These are phyloP conservation scores for Aspergillus sp. DNA, from an alignment of 2,329 filamentous ascomycete species.

Conservation along the genomic window DNA sequence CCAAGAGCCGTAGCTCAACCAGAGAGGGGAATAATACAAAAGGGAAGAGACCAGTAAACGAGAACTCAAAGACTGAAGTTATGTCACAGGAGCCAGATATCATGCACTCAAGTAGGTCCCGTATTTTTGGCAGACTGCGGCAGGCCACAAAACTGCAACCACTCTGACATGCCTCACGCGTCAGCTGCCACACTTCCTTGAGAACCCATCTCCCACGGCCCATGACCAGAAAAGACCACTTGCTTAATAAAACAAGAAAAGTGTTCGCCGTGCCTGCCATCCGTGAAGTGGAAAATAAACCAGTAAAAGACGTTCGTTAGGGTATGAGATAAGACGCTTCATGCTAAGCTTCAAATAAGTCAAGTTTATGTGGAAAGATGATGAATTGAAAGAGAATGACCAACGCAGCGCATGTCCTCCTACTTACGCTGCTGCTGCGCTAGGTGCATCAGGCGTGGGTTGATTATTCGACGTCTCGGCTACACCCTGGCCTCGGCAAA, in stretches of 20 bases:
- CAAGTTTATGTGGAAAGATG: constrained; percentile 13
- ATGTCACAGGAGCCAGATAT: constrained; percentile 12
- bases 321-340: constrained; percentile 32
- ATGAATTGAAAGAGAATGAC: not conserved
- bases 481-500: constrained; percentile 46
- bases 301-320: constrained; percentile 27
- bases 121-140: not conserved
- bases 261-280: constrained; percentile 33
- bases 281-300: constrained; percentile 21
- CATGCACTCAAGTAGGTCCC: not conserved
- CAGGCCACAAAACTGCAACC: not conserved
- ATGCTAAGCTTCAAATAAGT: constrained; percentile 31
- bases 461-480: constrained; percentile 34
- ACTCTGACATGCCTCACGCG: not conserved
- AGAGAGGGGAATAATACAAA: constrained; percentile 15
- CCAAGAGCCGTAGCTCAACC: constrained; percentile 1
- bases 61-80: constrained; percentile 7
- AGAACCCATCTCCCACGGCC: constrained; percentile 7
- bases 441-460: constrained; percentile 18
- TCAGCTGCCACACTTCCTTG: constrained; percentile 8
- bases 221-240: constrained; percentile 19
- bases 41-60: not conserved
- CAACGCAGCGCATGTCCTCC: constrained; percentile 4
- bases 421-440: constrained; percentile 20
- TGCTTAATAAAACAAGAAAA: constrained; percentile 17